Percentiles rank a stretch among this genome's conserved stretches.
Evolutionary conservation across 306 rosid species (phyloP).

Genomic region (Inga laurina): DNA sequence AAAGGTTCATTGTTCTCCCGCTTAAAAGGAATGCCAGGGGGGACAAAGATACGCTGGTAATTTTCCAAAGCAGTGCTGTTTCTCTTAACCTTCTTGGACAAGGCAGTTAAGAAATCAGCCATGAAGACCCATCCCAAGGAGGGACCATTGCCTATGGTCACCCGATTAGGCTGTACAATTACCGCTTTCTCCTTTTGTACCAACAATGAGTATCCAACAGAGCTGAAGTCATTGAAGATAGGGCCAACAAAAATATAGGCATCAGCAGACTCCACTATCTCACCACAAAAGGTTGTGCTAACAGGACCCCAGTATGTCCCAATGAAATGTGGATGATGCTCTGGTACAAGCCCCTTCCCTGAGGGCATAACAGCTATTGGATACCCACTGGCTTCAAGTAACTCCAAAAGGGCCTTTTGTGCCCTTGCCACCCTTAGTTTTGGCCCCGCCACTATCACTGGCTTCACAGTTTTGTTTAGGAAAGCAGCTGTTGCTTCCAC

Average conservation of each 20-base stretch:
- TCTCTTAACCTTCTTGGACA: constrained; percentile 67
- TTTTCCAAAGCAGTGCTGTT: constrained; percentile 72
- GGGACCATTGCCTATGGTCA: constrained; percentile 78
- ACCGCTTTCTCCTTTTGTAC: constrained; percentile 72
- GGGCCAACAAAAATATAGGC: constrained; percentile 88
- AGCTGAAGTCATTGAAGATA: constrained; percentile 85
- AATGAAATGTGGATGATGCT: constrained; percentile 58
- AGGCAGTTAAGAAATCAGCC: constrained; percentile 71
- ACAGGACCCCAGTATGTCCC: constrained; percentile 94
- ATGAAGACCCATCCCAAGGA: constrained; percentile 91
- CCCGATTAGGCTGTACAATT: constrained; percentile 70
- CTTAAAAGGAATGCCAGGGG: constrained; percentile 62
- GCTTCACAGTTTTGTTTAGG: constrained; percentile 80
- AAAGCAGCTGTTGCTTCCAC: constrained; percentile 81
- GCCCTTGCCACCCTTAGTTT: constrained; percentile 75
- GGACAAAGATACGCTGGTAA: constrained; percentile 69
- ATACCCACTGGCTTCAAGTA: constrained; percentile 78
- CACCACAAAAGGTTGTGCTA: constrained; percentile 73
- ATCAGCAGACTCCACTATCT: constrained; percentile 89
- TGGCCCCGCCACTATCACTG: constrained; percentile 82
- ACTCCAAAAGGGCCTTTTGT: constrained; percentile 64
- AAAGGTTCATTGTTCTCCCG: constrained; percentile 61
- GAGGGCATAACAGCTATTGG: constrained; percentile 87
- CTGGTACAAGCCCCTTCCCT: constrained; percentile 78
- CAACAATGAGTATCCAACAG: constrained; percentile 87